Conservation (phyloP, 1,284 basidiomycete species). For the Ceratobasidium sp. region DNA sequence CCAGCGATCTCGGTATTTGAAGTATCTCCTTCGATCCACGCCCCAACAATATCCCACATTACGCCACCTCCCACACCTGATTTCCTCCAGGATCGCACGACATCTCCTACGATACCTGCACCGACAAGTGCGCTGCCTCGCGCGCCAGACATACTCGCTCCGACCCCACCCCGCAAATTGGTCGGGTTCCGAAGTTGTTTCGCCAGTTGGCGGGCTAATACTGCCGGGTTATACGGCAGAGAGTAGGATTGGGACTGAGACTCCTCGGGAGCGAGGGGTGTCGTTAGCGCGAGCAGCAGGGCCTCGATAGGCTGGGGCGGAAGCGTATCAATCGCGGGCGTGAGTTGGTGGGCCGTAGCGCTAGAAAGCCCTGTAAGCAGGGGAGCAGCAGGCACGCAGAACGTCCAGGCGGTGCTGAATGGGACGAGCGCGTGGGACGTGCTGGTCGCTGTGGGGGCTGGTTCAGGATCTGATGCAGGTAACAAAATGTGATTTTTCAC, state of each 20-base stretch:
- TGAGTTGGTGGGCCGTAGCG: conserved; percentile 3
- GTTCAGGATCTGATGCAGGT: conserved; percentile 23
- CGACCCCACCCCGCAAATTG: conserved; percentile 12
- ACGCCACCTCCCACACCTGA: background rate
- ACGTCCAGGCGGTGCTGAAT: conserved; percentile 10
- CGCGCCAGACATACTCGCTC: conserved; percentile 1
- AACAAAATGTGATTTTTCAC: too few relatives aligned
- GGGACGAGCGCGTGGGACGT: background rate
- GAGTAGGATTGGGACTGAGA: too few relatives aligned
- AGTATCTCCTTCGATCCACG: conserved; percentile 3
- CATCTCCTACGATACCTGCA: conserved; percentile 8
- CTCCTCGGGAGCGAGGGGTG: background rate
- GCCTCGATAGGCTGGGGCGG: conserved; percentile 24
- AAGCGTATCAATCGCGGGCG: background rate
- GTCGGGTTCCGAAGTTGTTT: conserved; percentile 20
- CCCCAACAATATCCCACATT: conserved; percentile 26
- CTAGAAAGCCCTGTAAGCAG: conserved; percentile 3
- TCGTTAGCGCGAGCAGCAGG: background rate
- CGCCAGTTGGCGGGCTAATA: conserved; percentile 10
- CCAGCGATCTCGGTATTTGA: background rate
- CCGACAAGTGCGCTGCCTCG: too few relatives aligned
- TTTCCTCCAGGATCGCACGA: conserved; percentile 4
- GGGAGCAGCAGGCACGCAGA: background rate
- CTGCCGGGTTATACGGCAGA: too few relatives aligned
- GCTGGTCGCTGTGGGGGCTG: background rate